Base-by-base conservation (phyloP, 257 asterid genomes). In the Petrea volubilis region DNA sequence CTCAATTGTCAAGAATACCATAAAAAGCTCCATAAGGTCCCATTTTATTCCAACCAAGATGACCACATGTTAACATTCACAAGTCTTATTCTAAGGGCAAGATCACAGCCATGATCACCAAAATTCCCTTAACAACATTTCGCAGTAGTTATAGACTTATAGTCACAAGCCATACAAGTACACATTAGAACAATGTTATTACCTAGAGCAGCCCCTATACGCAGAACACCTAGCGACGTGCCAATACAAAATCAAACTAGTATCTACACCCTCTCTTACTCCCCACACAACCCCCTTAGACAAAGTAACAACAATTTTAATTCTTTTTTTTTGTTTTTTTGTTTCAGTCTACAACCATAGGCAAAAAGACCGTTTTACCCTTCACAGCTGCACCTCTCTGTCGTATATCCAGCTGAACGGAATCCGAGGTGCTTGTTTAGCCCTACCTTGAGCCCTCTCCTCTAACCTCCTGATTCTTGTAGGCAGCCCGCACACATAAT, bases 331-430 rank as follows among this genome's bases (percentile, higher is more conserved):
- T n/a, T n/a, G n/a, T n/a, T n/a, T n/a, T n/a, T n/a, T n/a, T n/a
- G n/a, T n/a, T n/a, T n/a, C n/a, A n/a, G n/a, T n/a, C n/a, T n/a
- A n/a, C n/a, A n/a, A n/a, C n/a, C n/a, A n/a, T n/a, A n/a, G n/a
- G n/a, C n/a, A n/a, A n/a, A n/a, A n/a, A n/a, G n/a, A n/a, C n/a
- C n/a, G n/a, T n/a, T n/a, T n/a, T n/a, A n/a, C n/a, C n/a, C 5
- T 63, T 77, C 47, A 86, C 69, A 86, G 88, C 74, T 70, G 79
- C 76, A 86, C 92, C 70, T 83, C 77, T 76, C 86, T 73, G 64
- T 73, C 81, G 29, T 59, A 72, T 69, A 86, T 77, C 91, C 91
- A 86, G 66, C 89, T 86, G 64, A 86, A 86, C 0, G 88, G 86
- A 11, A 84, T 72, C 46, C 46, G 56, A 4, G 83, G 82, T 62